Evolutionary conservation across 1,284 basidiomycete genomes (phyloP), one percentile per base, ranked within the genome.

Genomic region (Xerocomus alliaceus): DNA sequence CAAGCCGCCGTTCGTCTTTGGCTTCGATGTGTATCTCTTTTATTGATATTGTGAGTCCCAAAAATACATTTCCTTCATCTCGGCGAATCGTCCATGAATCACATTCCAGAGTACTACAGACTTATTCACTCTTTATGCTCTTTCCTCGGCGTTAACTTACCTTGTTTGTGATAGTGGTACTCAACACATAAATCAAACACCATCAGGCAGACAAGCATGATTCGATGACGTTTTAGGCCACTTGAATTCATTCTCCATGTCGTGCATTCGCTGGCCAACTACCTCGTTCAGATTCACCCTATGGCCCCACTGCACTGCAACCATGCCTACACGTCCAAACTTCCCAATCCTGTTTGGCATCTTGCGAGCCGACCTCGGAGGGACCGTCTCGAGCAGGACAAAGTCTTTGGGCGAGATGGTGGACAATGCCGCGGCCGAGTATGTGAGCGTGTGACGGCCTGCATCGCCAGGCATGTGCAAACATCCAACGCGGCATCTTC

Each of bases 351-450:
- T 60, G 7, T 73, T 71, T 37, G 72, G 71, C 47, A 62, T 74
- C 31, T 65, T 77, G 15, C 79, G 80, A 60, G 76, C 80, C 0
- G 85, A 87, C 54, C 68, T 88, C 4, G 82, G 87, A 37, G 85
- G 84, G 28, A 84, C 79, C 31, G 80, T 90, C 18, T 73, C 89
- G 56, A 86, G 81, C 66, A 87, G 87, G 34, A 83, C 89, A 82
- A 83, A 82, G 71, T 81, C 81, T 9, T 71, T 89, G 4, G 85
- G 88, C 2, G 86, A 86, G 24, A 77, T 86, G 66, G 88, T 88
- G 2, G 80, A 82, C 44, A 80, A 81, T 39, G 84, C 35, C 34
- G 85, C 80, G 17, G 63, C 74, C 34, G 66, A 74, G 53, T 71
- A 71, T 32, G 73, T 74, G 8, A 68, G 34, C 47, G 64, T 70